Conservation (phyloP, 495 filamentous ascomycete genomes). For the Xylaria scruposa region DNA sequence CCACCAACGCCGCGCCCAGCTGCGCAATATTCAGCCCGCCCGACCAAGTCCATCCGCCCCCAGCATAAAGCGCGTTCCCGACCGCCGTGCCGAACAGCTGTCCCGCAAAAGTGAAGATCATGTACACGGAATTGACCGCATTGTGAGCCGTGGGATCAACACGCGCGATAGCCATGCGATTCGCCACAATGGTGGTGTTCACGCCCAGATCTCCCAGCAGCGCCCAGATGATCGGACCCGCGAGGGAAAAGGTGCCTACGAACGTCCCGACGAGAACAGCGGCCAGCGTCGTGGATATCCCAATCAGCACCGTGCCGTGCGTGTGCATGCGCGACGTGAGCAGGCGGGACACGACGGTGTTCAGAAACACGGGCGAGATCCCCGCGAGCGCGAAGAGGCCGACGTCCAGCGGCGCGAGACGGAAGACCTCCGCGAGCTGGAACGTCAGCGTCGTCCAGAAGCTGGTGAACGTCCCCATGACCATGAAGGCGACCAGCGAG, state of each 20-base stretch:
- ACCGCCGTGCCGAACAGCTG: constrained; percentile 74
- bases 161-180: constrained; percentile 68
- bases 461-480: constrained; percentile 50
- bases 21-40: constrained; percentile 69
- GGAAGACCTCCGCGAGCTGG: constrained; percentile 68
- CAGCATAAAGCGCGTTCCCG: constrained; percentile 71
- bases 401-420: constrained; percentile 65
- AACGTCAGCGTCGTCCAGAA: constrained; percentile 89
- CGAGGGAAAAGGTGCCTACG: constrained; percentile 64
- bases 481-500: constrained; percentile 46
- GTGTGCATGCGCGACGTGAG: constrained; percentile 68
- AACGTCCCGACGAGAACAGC: constrained; percentile 71
- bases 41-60: constrained; percentile 66
- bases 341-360: constrained; percentile 64
- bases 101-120: constrained; percentile 73
- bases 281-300: constrained; percentile 54
- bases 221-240: constrained; percentile 72
- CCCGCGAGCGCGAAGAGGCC: constrained; percentile 76
- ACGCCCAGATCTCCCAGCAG: constrained; percentile 72
- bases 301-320: constrained; percentile 64
- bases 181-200: constrained; percentile 71
- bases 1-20: constrained; percentile 57
- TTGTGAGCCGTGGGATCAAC: constrained; percentile 72
- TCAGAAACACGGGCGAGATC: constrained; percentile 64
- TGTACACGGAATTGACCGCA: constrained; percentile 75